phyloP scores from a whole-genome alignment of 352 stramenopile genomes.

The Phytophthora tentaculata region DNA sequence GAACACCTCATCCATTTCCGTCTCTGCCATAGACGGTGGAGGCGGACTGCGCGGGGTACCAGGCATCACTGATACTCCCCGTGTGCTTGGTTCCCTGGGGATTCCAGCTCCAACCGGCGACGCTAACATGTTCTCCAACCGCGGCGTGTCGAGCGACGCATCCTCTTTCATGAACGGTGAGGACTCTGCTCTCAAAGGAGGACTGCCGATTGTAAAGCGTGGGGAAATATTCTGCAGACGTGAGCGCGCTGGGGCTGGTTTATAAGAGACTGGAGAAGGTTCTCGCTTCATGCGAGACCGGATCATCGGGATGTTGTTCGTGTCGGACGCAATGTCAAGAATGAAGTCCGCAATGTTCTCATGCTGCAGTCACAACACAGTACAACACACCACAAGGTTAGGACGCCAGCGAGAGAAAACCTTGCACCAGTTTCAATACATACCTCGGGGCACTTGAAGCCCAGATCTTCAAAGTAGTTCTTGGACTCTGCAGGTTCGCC shows the following conservation, averaged over 20 bases:
- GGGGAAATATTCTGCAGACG: slow-evolving; percentile 23
- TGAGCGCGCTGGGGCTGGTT: neutral
- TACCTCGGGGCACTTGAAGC: slow-evolving; percentile 70
- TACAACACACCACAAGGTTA: slow-evolving; percentile 13
- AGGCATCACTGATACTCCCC: slow-evolving; percentile 27
- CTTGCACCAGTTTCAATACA: neutral
- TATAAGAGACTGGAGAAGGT: slow-evolving; percentile 20
- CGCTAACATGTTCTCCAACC: slow-evolving; percentile 41
- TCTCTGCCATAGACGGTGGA: slow-evolving; percentile 10
- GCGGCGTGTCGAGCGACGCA: slow-evolving; percentile 51
- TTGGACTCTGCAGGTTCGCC: slow-evolving; percentile 56
- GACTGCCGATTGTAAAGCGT: slow-evolving; percentile 40
- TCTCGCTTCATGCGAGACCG: slow-evolving; percentile 54
- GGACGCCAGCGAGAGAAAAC: neutral
- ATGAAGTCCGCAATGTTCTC: slow-evolving; percentile 88
- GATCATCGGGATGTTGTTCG: slow-evolving; percentile 67
- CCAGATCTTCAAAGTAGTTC: slow-evolving; percentile 65
- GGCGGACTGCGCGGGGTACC: slow-evolving; percentile 36
- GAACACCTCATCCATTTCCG: slow-evolving; percentile 9
- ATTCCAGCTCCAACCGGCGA: slow-evolving; percentile 27
- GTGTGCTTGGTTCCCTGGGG: slow-evolving; percentile 17
- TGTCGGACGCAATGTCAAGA: slow-evolving; percentile 72
- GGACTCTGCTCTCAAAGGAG: slow-evolving; percentile 38
- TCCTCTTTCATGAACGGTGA: slow-evolving; percentile 68
- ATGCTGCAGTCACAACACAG: slow-evolving; percentile 36